Conservation (phyloP, 2,329 filamentous ascomycete genomes). For the Exophiala sp. region DNA sequence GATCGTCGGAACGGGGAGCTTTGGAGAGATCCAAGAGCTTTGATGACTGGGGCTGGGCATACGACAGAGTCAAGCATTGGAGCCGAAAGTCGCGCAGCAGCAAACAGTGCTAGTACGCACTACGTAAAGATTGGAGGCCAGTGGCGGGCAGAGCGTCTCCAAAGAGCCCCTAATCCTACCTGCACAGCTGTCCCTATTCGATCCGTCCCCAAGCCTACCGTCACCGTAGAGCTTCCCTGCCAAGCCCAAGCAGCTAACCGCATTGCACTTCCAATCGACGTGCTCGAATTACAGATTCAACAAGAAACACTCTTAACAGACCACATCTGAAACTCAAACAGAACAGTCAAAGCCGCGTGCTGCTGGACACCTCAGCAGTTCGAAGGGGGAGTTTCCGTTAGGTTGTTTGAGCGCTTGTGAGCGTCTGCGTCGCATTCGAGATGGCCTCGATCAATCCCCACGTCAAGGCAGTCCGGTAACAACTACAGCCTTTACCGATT, state of each 20-base stretch:
- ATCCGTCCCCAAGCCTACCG: background rate
- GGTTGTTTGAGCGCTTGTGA: constrained; percentile 1
- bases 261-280: constrained; percentile 23
- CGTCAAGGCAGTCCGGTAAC: constrained; percentile 37
- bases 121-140: too few species aligned
- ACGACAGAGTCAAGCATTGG: constrained; percentile 4
- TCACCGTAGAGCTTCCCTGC: constrained; percentile 5
- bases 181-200: too few species aligned
- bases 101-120: too few species aligned
- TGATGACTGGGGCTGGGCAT: constrained; percentile 11
- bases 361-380: background rate
- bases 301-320: background rate
- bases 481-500: constrained; percentile 2
- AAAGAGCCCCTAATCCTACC: too few species aligned
- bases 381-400: constrained; percentile 4
- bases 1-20: constrained; percentile 12
- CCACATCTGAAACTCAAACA: background rate
- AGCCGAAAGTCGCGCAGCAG: constrained; percentile 9
- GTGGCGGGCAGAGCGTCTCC: background rate
- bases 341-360: background rate
- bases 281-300: constrained; percentile 20
- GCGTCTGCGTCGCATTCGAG: constrained; percentile 19
- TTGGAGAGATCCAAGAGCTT: constrained; percentile 12
- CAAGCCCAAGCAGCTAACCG: constrained; percentile 13
- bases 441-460: constrained; percentile 34